Base-by-base conservation (phyloP, 73 alveolate species). In the Uronychia setigera region DNA sequence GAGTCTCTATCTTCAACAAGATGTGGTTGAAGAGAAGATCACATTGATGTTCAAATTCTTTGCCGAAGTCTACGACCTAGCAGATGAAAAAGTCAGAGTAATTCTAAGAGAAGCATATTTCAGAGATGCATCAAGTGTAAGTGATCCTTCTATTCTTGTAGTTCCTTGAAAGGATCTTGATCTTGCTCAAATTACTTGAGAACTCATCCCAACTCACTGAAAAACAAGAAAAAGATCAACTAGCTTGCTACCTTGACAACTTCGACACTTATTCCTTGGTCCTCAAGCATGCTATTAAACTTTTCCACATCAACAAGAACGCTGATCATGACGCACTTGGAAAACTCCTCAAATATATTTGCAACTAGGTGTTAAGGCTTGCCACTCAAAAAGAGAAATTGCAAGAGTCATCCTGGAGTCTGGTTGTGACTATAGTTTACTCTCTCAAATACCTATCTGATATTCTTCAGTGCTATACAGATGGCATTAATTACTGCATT, bases 241-340 rank as follows among this genome's bases (percentile, higher is more conserved):
- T 60, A 9, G 14, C 9, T 30, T 26, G 14, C 79, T 13, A 1
- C 32, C 1, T 60, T 9, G 32, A 28, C 32, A 28, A 60, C 33
- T 60, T 60, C 33, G 33, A 60, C 29, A 60, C 32, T 19, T 60
- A 60, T 28, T 5, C 19, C 26, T 26, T 13, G 74, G 30, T 26
- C 77, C 19, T 78, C 26, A 1, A 26, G 32, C 33, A 32, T 13
- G 84, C 84, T 26, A 78, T 78, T 13, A 30, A 35, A 33, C 33
- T 78, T 1, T n/a, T 78, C 58, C 84, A 78, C 76, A 78, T 78
- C 32, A 26, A 33, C 76, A 26, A 9, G 34, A 78, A 35, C 79
- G 26, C 29, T 19, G 79, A 60, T 13, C 79, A 60, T 1, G 79
- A 28, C 79, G 5, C 32, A 19, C 32, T 28, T 28, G 79, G 67